These are phyloP conservation scores for Hirschfeldia incana DNA, from an alignment of 345 rosid genomes.

Conservation along the genomic window DNA sequence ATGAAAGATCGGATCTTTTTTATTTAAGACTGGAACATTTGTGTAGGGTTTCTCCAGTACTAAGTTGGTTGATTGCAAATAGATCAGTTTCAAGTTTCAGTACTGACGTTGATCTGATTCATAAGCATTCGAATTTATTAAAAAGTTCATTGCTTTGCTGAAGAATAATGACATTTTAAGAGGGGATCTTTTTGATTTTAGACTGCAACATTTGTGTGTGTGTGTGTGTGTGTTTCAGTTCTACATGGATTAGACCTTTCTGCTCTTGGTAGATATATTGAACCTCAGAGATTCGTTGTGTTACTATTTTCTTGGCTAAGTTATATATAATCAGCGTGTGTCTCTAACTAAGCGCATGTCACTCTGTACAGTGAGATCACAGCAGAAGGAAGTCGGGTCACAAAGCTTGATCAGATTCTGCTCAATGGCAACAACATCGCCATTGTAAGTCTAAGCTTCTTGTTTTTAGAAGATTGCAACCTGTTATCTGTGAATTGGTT, in stretches of 20 bases:
- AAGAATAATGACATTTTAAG: not conserved
- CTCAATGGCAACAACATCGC: conserved; percentile 98
- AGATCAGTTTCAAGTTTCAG: not conserved
- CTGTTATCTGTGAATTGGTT: not conserved
- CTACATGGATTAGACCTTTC: not conserved
- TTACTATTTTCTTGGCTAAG: not conserved
- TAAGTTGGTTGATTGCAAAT: not conserved
- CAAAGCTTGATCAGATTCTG: conserved; percentile 96
- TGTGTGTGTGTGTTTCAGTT: not conserved
- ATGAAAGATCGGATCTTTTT: not conserved
- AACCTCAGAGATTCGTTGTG: not conserved
- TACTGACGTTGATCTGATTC: too few relatives aligned
- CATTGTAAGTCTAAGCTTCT: conserved; percentile 55
- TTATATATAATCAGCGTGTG: not conserved
- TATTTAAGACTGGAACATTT: not conserved
- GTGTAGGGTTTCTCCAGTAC: not conserved
- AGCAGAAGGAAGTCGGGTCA: conserved; percentile 83
- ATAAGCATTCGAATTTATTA: too few relatives aligned
- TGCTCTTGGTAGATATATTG: not conserved
- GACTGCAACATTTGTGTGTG: not conserved
- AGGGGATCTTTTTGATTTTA: not conserved
- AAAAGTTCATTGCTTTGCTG: not conserved
- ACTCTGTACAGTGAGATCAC: conserved; percentile 73
- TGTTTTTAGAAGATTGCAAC: not conserved
- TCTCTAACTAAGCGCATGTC: conserved; percentile 2